Evolutionary conservation across 108 stramenopile species (phyloP).

Genomic region (Nannochloropsis gaditana): DNA sequence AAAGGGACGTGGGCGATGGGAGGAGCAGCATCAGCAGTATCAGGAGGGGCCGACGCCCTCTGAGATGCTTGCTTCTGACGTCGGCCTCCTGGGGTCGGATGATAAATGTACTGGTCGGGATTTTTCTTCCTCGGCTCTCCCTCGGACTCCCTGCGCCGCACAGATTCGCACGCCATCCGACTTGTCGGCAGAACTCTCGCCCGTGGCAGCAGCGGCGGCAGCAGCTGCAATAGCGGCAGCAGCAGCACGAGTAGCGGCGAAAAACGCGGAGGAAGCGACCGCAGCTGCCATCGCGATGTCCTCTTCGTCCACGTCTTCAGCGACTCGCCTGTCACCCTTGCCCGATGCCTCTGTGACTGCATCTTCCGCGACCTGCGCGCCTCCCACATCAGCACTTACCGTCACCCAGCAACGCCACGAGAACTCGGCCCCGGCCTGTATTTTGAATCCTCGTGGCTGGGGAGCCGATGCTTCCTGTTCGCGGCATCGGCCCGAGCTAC

Average conservation of each 20-base stretch:
- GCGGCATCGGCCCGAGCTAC: constrained; percentile 14
- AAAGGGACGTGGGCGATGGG: not conserved
- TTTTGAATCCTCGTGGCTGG: not conserved
- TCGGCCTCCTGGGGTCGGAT: too few relatives aligned
- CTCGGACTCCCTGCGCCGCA: too few relatives aligned
- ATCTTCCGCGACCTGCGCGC: not conserved
- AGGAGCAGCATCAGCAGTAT: not conserved
- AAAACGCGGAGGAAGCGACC: not conserved
- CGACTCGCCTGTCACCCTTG: not conserved
- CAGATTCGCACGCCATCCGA: too few relatives aligned
- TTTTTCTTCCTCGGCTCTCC: too few relatives aligned
- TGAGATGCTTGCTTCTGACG: too few relatives aligned
- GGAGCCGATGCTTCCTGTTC: not conserved
- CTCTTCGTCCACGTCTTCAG: not conserved
- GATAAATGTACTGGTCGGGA: too few relatives aligned
- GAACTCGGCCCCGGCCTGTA: too few relatives aligned
- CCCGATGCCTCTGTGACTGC: not conserved
- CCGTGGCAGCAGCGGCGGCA: constrained; percentile 4
- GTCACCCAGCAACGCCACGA: too few relatives aligned
- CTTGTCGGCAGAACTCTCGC: not conserved
- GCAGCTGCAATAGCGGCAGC: not conserved
- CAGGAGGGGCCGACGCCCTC: not conserved
- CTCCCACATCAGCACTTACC: too few relatives aligned
- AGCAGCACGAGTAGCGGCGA: not conserved
- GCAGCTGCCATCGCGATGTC: not conserved